Evolutionary conservation across 495 filamentous ascomycete species (phyloP), one percentile per base, ranked within the genome.

Genomic region (Amniculicola lignicola): DNA sequence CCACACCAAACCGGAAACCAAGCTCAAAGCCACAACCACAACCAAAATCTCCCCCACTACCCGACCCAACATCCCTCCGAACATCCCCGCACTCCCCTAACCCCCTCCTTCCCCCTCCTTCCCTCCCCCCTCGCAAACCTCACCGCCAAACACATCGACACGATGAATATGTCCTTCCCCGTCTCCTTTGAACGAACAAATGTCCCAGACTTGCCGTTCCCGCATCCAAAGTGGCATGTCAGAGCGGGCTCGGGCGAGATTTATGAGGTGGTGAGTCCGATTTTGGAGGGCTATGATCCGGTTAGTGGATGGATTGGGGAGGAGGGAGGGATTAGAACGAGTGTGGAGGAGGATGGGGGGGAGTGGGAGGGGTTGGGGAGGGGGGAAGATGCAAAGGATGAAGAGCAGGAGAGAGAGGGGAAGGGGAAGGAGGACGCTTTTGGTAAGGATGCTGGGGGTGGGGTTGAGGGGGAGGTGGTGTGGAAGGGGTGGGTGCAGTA

Each of bases 211-310:
- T 28, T 45, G 5, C 52, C 40, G 11, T 39, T 47, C 29, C 42
- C 52, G 1, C 28, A 55, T 12, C 52, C 41, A 40, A 55, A 46
- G 22, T 47, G 19, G 11, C 41, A 46, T 22, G 42, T 39, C 10
- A 4, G 15, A 50, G 21, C 48, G 1, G 2, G 4, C 15, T 41
- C 18, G 19, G 23, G 36, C 23, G 22, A 40, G n/a, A 41, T 41
- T 37, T 41, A 51, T 19, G 19, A 51, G n/a, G 23, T 31, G 12
- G 15, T 4, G 2, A n/a, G 9, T 29, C 48, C 48, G n/a, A 45
- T 54, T n/a, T 45, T 35, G 18, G 51, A 54, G 19, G 51, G 38
- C 22, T 54, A 36, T 35, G 51, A 45, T 54, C 23, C 38, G 2
- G 51, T 23, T 24, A 22, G 11, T 14, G 51, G 38, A 18, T 45